phyloP scores from a whole-genome alignment of 768 basidiomycete genomes.

The Rhizopogon roseolus region DNA sequence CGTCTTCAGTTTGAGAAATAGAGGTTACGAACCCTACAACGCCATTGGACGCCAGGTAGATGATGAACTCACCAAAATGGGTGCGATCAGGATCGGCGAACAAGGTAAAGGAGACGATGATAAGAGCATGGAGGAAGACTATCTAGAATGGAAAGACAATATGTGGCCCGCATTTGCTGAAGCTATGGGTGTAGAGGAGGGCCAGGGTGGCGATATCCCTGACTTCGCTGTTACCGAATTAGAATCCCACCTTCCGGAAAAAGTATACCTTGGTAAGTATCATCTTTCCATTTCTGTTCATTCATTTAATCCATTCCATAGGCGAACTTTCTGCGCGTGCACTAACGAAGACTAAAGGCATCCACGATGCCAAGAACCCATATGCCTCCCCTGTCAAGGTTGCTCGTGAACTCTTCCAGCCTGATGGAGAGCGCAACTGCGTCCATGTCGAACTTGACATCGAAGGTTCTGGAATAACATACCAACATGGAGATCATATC shows the following conservation, averaged over 20 bases:
- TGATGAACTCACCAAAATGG: slow-evolving; percentile 65
- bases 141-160: slow-evolving; percentile 96
- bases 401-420: slow-evolving; percentile 80
- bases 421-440: slow-evolving; percentile 78
- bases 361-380: slow-evolving; percentile 98
- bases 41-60: slow-evolving; percentile 82
- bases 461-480: slow-evolving; percentile 94
- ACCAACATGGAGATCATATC: slow-evolving; percentile 98
- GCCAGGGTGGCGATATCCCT: slow-evolving; percentile 90
- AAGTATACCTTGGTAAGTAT: slow-evolving; percentile 83
- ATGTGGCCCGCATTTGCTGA: slow-evolving; percentile 93
- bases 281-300: background rate
- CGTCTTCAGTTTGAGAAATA: slow-evolving; percentile 89
- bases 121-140: slow-evolving; percentile 99
- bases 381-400: slow-evolving; percentile 78
- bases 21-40: slow-evolving; percentile 96
- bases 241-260: slow-evolving; percentile 67
- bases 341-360: slow-evolving; percentile 88
- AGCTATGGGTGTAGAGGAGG: slow-evolving; percentile 87
- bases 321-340: slow-evolving; percentile 96
- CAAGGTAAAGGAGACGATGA: slow-evolving; percentile 97
- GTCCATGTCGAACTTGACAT: slow-evolving; percentile 92
- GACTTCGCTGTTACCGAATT: slow-evolving; percentile 93
- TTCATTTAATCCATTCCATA: slow-evolving; percentile 20
- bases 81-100: slow-evolving; percentile 80